These are phyloP conservation scores for Chlamydomonas schloesseri DNA, from an alignment of 139 green algal genomes.

Conservation along the genomic window DNA sequence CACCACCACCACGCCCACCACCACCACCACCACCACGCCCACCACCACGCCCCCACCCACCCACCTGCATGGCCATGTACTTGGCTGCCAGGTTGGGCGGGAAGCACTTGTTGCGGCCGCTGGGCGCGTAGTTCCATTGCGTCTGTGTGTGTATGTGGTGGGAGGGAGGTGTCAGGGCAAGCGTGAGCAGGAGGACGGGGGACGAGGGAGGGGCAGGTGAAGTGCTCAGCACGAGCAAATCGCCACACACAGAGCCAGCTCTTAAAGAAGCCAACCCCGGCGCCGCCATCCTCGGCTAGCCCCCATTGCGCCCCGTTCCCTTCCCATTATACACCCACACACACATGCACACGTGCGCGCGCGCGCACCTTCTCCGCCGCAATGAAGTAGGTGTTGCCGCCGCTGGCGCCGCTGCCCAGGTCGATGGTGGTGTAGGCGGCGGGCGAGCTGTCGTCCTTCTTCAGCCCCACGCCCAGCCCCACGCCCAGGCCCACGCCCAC, in stretches of 20 bases:
- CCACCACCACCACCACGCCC: no score
- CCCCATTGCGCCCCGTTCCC: no score
- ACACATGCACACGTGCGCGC: no score
- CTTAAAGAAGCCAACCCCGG: no score
- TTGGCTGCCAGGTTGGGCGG: slow-evolving; percentile 1
- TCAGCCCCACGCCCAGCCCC: slow-evolving; percentile 27
- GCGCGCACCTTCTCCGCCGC: slow-evolving; percentile 12
- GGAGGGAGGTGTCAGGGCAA: background rate
- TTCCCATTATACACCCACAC: no score
- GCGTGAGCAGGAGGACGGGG: no score
- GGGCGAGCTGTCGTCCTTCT: background rate
- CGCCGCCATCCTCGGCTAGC: no score
- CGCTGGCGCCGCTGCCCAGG: background rate
- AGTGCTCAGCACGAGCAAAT: no score
- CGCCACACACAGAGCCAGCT: no score
- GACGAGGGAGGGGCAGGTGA: no score
- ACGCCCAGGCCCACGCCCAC: slow-evolving; percentile 43
- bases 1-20: no score
- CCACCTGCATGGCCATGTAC: background rate
- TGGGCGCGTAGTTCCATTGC: slow-evolving; percentile 31
- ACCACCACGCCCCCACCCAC: no score
- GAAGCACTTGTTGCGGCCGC: slow-evolving; percentile 29
- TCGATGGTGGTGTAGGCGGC: background rate
- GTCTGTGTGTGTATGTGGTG: background rate
- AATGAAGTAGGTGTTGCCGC: slow-evolving; percentile 27